Percentiles rank a stretch among this genome's conserved stretches.
These are phyloP conservation scores for Globisporangium takayamanum DNA, from an alignment of 352 stramenopile genomes.

Conservation along the genomic window DNA sequence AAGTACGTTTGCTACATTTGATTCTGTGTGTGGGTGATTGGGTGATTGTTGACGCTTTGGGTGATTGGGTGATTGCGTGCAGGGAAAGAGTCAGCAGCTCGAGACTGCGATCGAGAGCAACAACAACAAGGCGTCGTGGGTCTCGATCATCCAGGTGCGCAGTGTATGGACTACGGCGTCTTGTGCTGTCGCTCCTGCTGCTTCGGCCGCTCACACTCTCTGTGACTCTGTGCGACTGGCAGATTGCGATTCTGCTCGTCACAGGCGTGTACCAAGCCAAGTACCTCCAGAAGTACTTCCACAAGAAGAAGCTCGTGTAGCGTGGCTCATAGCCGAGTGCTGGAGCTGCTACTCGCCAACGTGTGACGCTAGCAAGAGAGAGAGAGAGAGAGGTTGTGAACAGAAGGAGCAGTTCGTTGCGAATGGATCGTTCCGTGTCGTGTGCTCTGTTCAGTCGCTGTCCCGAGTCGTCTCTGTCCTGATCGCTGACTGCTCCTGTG, in stretches of 20 bases:
- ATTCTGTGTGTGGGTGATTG: no score
- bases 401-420: not conserved
- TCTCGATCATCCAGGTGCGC: slow-evolving; percentile 67
- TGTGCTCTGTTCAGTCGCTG: not conserved
- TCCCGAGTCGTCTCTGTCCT: not conserved
- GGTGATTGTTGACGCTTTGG: not conserved
- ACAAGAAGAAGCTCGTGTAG: slow-evolving; percentile 85
- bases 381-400: not conserved
- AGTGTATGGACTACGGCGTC: not conserved
- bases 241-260: slow-evolving; percentile 66
- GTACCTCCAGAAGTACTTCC: slow-evolving; percentile 75
- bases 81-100: slow-evolving; percentile 68
- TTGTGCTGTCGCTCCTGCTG: no score
- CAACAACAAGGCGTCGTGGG: slow-evolving; percentile 75
- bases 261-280: slow-evolving; percentile 75
- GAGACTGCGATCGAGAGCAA: slow-evolving; percentile 71
- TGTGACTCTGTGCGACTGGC: not conserved
- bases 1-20: slow-evolving; percentile 23
- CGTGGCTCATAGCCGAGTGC: not conserved
- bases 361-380: not conserved
- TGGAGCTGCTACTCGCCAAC: not conserved
- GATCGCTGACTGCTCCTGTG: not conserved
- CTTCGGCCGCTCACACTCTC: not conserved
- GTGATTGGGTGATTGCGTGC: not conserved
- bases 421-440: not conserved